Conservation (phyloP, 1,284 basidiomycete species). For the Ceratobasidium sp. region DNA sequence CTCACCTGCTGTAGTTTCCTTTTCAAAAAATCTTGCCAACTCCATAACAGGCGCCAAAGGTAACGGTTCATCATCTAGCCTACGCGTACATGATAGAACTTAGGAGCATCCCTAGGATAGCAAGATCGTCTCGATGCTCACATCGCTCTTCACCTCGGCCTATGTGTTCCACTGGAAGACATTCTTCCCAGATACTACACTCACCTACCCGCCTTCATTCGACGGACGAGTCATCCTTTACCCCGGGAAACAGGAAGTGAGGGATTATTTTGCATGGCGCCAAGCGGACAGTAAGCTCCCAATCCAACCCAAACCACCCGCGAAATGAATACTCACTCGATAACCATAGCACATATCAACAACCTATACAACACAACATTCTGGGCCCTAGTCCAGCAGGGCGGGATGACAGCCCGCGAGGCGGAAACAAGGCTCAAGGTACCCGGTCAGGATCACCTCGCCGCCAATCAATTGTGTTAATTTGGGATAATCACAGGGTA, state of each 20-base stretch:
- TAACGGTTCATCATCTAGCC: slow-evolving; percentile 49
- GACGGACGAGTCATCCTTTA: slow-evolving; percentile 93
- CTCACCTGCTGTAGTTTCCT: slow-evolving; percentile 75
- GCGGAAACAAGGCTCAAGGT: slow-evolving; percentile 86
- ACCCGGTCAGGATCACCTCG: slow-evolving; percentile 24
- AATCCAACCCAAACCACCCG: not conserved
- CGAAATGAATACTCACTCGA: not conserved
- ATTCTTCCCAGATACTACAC: slow-evolving; percentile 79
- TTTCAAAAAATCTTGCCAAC: slow-evolving; percentile 76
- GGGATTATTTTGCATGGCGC: slow-evolving; percentile 96
- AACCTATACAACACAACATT: slow-evolving; percentile 97
- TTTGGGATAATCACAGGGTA: slow-evolving; percentile 69
- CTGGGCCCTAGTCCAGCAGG: slow-evolving; percentile 91
- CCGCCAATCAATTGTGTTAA: slow-evolving; percentile 20
- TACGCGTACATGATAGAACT: not conserved
- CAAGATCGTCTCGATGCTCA: slow-evolving; percentile 91
- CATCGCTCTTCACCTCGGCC: slow-evolving; percentile 92
- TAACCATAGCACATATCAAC: slow-evolving; percentile 89
- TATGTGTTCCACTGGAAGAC: slow-evolving; percentile 90
- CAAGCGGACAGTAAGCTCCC: slow-evolving; percentile 88
- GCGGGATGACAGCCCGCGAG: slow-evolving; percentile 79
- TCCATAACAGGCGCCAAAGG: slow-evolving; percentile 87
- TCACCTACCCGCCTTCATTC: slow-evolving; percentile 90
- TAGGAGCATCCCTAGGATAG: slow-evolving; percentile 55
- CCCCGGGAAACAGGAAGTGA: slow-evolving; percentile 77